Evolutionary conservation across 495 filamentous ascomycete genomes (phyloP).

Genomic region (Daldinia grandis): DNA sequence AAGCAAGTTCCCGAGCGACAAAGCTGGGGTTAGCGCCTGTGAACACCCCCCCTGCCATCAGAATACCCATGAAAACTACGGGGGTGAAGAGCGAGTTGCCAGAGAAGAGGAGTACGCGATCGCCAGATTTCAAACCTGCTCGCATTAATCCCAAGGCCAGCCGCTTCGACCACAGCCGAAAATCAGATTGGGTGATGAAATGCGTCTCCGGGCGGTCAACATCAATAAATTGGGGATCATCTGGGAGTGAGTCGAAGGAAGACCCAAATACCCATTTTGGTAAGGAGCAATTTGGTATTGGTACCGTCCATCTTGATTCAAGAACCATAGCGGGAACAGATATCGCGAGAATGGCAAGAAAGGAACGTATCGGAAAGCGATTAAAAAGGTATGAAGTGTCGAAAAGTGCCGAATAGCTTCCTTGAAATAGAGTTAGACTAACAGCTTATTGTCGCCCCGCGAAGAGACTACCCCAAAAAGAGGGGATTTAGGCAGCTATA

Average conservation of each 20-base stretch:
- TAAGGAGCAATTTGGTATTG: conserved; percentile 47
- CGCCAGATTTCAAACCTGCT: conserved; percentile 71
- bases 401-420: background rate
- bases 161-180: conserved; percentile 74
- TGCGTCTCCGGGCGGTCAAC: conserved; percentile 63
- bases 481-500: background rate
- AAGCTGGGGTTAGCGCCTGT: conserved; percentile 82
- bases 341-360: background rate
- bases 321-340: conserved; percentile 46
- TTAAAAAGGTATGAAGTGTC: background rate
- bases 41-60: conserved; percentile 83
- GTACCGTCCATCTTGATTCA: conserved; percentile 54
- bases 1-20: conserved; percentile 70
- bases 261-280: conserved; percentile 51
- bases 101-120: conserved; percentile 77
- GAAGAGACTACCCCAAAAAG: background rate
- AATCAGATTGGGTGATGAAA: conserved; percentile 54
- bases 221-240: conserved; percentile 56
- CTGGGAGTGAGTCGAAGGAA: conserved; percentile 46
- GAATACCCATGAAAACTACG: conserved; percentile 72
- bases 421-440: background rate
- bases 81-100: conserved; percentile 79
- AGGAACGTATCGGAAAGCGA: background rate
- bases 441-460: background rate
- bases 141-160: conserved; percentile 74